Base-by-base conservation (phyloP, 768 basidiomycete genomes). In the Russula sp. region DNA sequence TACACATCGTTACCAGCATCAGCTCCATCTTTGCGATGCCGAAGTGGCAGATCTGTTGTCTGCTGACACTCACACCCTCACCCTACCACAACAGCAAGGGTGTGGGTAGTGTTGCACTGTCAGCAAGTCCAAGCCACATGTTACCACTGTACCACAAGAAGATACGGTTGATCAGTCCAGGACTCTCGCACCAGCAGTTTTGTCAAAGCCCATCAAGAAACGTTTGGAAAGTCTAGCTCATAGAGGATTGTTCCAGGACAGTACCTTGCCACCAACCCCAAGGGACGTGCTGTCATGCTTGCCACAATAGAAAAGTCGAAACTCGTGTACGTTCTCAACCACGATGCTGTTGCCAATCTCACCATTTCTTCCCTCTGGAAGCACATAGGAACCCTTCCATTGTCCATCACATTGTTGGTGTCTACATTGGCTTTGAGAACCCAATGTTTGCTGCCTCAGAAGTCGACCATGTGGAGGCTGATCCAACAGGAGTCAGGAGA, bases 371-470 rank as follows among this genome's bases (percentile, higher is more conserved):
- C 94, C 97, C 97, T 0, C 79, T 99, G 66, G 97, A 99, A 73
- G 97, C 97, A 0, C 97, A 99, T 79, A 97, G 97, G 77, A 91
- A 88, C 70, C 82, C 89, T n/a, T 88, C 94, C 1, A 92, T 99
- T 68, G 94, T 99, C 63, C 94, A 97, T 69, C 86, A 95, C 67
- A 94, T 98, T 64, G 81, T 98, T 62, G 97, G 95, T 7, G 82
- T 98, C 34, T 97, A 99, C 70, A 94, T 98, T 62, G 97, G 97
- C 52, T 99, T 98, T 64, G 97, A 98, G 75, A 99, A 99, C 70
- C 97, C 97, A 0, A 84, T 95, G 74, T 98, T 89, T 74, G 97
- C 97, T 4, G 95, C 94, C 9, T 75, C 98, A 56, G 97, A 99
- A 75, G 94, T 97, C 32, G 95, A 98, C 71, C 98, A 98, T 75